phyloP scores from a whole-genome alignment of 768 basidiomycete genomes.

The Xerocomus potaroensis region DNA sequence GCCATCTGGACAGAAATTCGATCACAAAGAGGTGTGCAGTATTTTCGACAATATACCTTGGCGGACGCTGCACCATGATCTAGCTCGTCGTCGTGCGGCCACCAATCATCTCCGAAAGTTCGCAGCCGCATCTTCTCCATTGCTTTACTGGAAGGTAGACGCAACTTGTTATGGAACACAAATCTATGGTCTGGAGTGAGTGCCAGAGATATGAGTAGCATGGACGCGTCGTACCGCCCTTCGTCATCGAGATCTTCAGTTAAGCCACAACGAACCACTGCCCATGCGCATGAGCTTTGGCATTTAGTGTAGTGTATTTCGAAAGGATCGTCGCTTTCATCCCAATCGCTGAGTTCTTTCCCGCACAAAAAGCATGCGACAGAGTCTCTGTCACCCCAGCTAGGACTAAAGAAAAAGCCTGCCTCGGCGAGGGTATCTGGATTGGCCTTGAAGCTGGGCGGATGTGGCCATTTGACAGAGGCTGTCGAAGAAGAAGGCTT shows the following conservation, averaged over 20 bases:
- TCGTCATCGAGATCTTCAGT: slow-evolving; percentile 51
- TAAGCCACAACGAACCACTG: slow-evolving; percentile 69
- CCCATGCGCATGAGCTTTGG: slow-evolving; percentile 71
- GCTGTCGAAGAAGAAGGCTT: slow-evolving; percentile 44
- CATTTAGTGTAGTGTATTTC: slow-evolving; percentile 77
- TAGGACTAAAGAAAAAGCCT: slow-evolving; percentile 83
- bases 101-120: slow-evolving; percentile 70
- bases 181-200: slow-evolving; percentile 41
- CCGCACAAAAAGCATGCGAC: slow-evolving; percentile 83
- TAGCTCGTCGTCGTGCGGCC: slow-evolving; percentile 64
- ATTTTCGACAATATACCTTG: slow-evolving; percentile 42
- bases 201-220: background rate
- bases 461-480: slow-evolving; percentile 77
- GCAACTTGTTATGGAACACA: slow-evolving; percentile 50
- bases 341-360: slow-evolving; percentile 84
- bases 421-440: slow-evolving; percentile 78
- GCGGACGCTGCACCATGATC: slow-evolving; percentile 68
- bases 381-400: slow-evolving; percentile 62
- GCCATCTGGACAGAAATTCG: slow-evolving; percentile 53
- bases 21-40: background rate
- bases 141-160: slow-evolving; percentile 59
- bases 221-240: slow-evolving; percentile 44
- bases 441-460: slow-evolving; percentile 57
- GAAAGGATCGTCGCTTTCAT: slow-evolving; percentile 79
- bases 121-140: slow-evolving; percentile 73